Evolutionary conservation across 2,329 filamentous ascomycete species (phyloP), one percentile per base, ranked within the genome.

Genomic region (Penicillium corylophilum): DNA sequence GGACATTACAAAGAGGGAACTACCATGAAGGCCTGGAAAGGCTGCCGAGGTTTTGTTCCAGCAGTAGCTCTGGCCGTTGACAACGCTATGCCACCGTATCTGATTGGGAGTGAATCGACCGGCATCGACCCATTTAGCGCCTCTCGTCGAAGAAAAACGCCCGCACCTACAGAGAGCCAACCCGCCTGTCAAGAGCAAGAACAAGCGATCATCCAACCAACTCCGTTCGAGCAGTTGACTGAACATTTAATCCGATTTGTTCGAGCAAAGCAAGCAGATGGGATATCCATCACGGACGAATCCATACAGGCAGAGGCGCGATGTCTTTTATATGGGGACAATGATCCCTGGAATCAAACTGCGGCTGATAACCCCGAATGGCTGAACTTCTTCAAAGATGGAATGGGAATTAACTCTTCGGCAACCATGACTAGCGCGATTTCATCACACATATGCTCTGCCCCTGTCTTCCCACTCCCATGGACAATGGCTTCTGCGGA

Each of bases 31-130:
- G 31, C 16, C 31, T 35, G 31, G 31, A 35, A 35, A 35, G 31
- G 31, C n/a, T 35, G 31, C 31, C 31, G 31, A 35, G 31, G 31
- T 2, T 35, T 35, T 8, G 15, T 35, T 9, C 31, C 31, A 7
- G 31, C 61, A 13, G 64, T 73, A 15, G 67, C 64, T 13, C 55
- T 63, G 23, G 56, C 67, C n/a, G 69, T 73, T 2, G 66, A 71
- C 44, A 72, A 72, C 44, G 64, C 69, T 31, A 67, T 72, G 33
- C 70, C 70, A 12, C 68, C 68, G 6, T 72, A 69, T 54, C 48
- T 71, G 7, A 71, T 72, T 22, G 69, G 62, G 16, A 55, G 62
- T 36, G 68, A 72, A 51, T 54, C 18, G 47, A 63, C 33, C 9
- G 56, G 31, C 8, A 35, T 35, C 31, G 31, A 35, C n/a, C 31